phyloP scores from a whole-genome alignment of 495 filamentous ascomycete species.

The Aspergillus diversus region DNA sequence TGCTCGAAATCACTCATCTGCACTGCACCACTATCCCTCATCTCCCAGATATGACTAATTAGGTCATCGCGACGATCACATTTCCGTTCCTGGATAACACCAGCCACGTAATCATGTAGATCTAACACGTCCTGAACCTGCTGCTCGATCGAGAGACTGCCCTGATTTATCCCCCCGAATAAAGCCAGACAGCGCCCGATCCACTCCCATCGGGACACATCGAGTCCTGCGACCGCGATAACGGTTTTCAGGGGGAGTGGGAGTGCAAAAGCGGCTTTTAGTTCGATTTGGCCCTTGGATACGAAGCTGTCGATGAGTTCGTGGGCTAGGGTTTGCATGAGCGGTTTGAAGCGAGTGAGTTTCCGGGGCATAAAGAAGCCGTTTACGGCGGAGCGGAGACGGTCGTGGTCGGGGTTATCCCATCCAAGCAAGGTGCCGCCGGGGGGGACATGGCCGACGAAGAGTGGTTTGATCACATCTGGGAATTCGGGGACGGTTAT shows the following conservation, averaged over 20 bases:
- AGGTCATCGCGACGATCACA: background rate
- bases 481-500: background rate
- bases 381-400: background rate
- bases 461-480: background rate
- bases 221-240: background rate
- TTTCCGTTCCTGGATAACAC: background rate
- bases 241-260: background rate
- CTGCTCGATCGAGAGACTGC: background rate
- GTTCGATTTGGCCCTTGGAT: background rate
- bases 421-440: background rate
- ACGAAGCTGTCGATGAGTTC: background rate
- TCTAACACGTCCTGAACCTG: slow-evolving; percentile 1
- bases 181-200: background rate
- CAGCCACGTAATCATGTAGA: background rate
- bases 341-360: background rate
- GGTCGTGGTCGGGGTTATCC: background rate
- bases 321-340: background rate
- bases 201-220: background rate
- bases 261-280: background rate
- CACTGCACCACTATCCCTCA: background rate
- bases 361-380: background rate
- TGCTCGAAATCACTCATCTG: background rate
- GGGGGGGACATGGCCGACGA: background rate
- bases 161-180: background rate
- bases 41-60: slow-evolving; percentile 1